Evolutionary conservation across 495 filamentous ascomycete species (phyloP).

Genomic region (Daldinia vernicosa): DNA sequence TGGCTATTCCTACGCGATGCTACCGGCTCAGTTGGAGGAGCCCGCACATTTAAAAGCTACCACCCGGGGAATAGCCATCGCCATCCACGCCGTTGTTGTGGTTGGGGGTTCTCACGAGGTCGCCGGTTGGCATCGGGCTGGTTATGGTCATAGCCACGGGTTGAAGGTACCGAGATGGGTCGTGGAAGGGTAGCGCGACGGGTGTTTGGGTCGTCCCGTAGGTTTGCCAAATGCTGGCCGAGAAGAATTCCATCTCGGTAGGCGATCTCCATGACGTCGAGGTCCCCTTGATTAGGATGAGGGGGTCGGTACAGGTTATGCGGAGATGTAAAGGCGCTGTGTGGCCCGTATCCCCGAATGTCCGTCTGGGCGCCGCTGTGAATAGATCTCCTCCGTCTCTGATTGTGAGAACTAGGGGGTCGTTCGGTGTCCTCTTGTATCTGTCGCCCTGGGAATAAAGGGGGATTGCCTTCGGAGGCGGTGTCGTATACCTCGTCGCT

Average conservation of each 20-base stretch:
- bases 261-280: not conserved
- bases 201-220: too few relatives aligned
- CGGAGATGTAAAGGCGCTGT: not conserved
- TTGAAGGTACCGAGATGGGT: too few relatives aligned
- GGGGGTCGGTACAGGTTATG: not conserved
- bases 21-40: not conserved
- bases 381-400: not conserved
- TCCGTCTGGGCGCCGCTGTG: not conserved
- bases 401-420: not conserved
- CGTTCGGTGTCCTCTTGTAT: not conserved
- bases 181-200: too few relatives aligned
- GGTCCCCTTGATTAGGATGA: not conserved
- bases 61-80: not conserved
- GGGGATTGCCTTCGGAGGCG: not conserved
- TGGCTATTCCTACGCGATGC: not conserved
- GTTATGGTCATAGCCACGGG: too few relatives aligned
- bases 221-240: not conserved
- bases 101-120: not conserved
- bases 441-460: not conserved
- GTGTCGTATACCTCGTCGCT: not conserved
- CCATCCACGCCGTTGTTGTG: not conserved
- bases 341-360: not conserved
- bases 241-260: not conserved
- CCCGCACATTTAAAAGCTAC: not conserved
- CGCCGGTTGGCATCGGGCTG: not conserved